Conservation (phyloP, 352 stramenopile species). For the Globisporangium recalcitrans region DNA sequence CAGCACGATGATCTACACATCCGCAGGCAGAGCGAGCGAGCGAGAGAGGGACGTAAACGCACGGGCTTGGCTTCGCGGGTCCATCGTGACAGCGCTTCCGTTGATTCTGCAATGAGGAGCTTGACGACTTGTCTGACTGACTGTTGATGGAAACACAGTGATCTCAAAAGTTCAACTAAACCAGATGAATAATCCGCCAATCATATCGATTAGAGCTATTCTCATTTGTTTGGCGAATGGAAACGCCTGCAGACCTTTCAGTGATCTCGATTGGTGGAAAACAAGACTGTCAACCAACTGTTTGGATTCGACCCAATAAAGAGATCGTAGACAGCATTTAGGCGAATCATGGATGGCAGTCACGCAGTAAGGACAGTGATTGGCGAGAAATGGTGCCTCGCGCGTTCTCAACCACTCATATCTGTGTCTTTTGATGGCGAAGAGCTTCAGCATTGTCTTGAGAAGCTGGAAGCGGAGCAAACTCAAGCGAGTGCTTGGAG, state of each 20-base stretch:
- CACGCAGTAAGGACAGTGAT: background rate
- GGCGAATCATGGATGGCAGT: background rate
- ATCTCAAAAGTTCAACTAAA: conserved; percentile 15
- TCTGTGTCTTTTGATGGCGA: conserved; percentile 21
- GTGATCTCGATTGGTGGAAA: background rate
- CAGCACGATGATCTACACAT: background rate
- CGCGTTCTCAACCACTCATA: conserved; percentile 20
- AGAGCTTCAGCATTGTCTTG: conserved; percentile 8
- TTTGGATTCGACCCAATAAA: background rate
- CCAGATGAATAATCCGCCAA: background rate
- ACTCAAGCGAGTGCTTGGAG: background rate
- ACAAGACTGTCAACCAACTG: background rate
- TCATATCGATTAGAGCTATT: background rate
- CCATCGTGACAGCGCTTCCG: conserved; percentile 6
- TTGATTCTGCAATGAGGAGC: background rate
- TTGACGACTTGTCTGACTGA: background rate
- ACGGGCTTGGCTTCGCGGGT: conserved; percentile 6
- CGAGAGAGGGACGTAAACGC: too few species aligned
- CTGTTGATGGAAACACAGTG: conserved; percentile 22
- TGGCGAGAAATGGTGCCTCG: conserved; percentile 8
- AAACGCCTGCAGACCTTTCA: background rate
- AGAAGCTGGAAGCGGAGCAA: conserved; percentile 8
- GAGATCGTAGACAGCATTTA: background rate
- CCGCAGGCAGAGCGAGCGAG: too few species aligned
- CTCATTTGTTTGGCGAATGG: conserved; percentile 7